Evolutionary conservation across 345 rosid species (phyloP), one percentile per base, ranked within the genome.

Genomic region (Acer campestre): DNA sequence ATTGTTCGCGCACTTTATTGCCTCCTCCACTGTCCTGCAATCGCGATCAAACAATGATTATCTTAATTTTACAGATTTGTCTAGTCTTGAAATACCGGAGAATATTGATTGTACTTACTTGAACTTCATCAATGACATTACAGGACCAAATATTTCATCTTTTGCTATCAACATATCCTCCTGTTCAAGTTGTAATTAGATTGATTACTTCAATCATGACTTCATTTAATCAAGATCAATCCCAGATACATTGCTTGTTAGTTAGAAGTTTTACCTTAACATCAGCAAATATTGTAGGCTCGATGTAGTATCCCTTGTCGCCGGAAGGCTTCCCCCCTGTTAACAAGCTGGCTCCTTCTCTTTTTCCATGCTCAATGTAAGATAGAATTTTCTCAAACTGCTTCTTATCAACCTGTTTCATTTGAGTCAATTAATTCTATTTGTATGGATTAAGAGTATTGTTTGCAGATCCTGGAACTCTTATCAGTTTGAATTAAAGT

Each of bases 61-160:
- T 31, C 35, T 31, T 31, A 31, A 31, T 31, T 31, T 31, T 31
- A 31, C 35, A 31, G 6, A 31, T 31, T 3, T 31, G 35, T 31
- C 4, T 31, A 31, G 35, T 31, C 35, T 31, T 3, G 35, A 31
- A 31, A 31, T 3, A 31, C 35, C 0, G 6, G 5, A 31, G 35
- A 31, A 31, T 3, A 31, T 31, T 31, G 46, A 42, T 42, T 7
- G 9, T 42, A 59, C 84, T 78, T 84, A 94, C 97, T 85, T 86
- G 94, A 94, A 90, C 80, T 92, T 94, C 89, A 88, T 85, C 61
- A 94, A 69, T 8, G 91, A 80, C 93, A 90, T 84, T 18, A 94
- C 89, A 5, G 98, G 95, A 42, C 97, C 98, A n/a, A 94, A 94
- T 25, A 94, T 94, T 84, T 94, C 97, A 0, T 92, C 98, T 81